phyloP scores from a whole-genome alignment of 2,329 filamentous ascomycete species.

The Colletotrichum destructivum region DNA sequence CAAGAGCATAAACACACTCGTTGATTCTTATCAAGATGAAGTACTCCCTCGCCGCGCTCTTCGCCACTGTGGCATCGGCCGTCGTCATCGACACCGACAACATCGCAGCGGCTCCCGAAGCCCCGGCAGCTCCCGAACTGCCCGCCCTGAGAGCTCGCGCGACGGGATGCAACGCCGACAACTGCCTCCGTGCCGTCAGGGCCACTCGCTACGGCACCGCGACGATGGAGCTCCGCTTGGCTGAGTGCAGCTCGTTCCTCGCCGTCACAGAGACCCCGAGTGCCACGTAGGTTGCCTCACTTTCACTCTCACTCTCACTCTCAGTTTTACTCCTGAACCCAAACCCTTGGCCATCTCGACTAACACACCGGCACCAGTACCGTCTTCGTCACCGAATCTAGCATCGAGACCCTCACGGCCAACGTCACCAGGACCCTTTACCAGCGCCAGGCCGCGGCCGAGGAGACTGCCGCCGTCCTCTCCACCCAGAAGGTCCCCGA shows the following conservation, averaged over 20 bases:
- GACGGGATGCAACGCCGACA: constrained; percentile 56
- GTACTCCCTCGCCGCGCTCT: constrained; percentile 53
- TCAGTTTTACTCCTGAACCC: too few relatives aligned
- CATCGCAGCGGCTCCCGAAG: too few relatives aligned
- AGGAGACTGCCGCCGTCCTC: constrained; percentile 52
- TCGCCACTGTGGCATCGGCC: constrained; percentile 54
- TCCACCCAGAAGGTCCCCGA: constrained; percentile 68
- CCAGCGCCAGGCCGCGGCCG: constrained; percentile 50
- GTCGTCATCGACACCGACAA: constrained; percentile 48
- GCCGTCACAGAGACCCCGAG: constrained; percentile 56
- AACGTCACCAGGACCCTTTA: constrained; percentile 26
- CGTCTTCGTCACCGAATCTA: constrained; percentile 33
- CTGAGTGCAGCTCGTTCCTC: constrained; percentile 59
- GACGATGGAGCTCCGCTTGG: constrained; percentile 51
- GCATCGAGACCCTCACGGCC: constrained; percentile 18
- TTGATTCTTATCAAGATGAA: constrained; percentile 54
- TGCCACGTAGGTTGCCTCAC: constrained; percentile 51
- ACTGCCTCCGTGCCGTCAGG: constrained; percentile 62
- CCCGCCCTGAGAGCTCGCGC: constrained; percentile 30
- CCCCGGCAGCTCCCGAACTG: neutral
- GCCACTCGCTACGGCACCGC: constrained; percentile 55
- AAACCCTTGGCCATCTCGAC: neutral
- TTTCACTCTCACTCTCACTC: too few relatives aligned
- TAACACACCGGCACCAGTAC: constrained; percentile 14
- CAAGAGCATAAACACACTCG: neutral